A percentile compares a stretch with the other conserved stretches of the same genome.
phyloP scores from a whole-genome alignment of 148 eudicot species.

The Vaccinium darrowii region DNA sequence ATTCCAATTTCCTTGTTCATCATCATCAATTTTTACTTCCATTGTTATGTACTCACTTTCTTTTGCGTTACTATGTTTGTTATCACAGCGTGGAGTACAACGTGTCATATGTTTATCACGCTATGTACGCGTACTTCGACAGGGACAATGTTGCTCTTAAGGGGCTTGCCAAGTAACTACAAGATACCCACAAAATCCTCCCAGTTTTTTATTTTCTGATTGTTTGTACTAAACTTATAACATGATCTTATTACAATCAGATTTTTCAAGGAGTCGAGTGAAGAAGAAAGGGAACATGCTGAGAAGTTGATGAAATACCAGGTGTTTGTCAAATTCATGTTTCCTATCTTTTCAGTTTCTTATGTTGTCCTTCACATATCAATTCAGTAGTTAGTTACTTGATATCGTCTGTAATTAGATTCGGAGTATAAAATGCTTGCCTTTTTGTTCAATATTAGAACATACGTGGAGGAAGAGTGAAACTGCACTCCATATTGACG shows the following conservation, averaged over 20 bases:
- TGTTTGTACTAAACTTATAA: neutral
- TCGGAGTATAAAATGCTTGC: neutral
- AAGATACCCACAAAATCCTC: neutral
- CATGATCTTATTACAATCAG: constrained; percentile 27
- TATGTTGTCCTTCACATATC: neutral
- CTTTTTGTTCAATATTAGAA: constrained; percentile 38
- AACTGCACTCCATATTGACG: constrained; percentile 43
- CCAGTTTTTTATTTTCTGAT: neutral
- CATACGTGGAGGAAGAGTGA: constrained; percentile 81
- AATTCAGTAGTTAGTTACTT: neutral
- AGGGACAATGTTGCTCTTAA: constrained; percentile 84
- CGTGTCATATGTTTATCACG: constrained; percentile 80
- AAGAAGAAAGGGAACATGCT: constrained; percentile 89
- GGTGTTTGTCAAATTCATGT: constrained; percentile 32
- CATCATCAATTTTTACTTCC: neutral
- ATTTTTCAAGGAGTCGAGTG: constrained; percentile 81
- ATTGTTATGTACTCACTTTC: neutral
- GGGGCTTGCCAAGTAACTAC: constrained; percentile 80
- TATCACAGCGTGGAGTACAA: constrained; percentile 81
- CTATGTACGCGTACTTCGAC: constrained; percentile 83
- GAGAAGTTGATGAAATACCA: constrained; percentile 87
- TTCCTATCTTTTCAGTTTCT: neutral
- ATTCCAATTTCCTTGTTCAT: neutral
- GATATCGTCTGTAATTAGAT: neutral
- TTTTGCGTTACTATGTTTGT: neutral